Percentiles rank a stretch among this genome's conserved stretches.
These are phyloP conservation scores for Gaultheria prostrata DNA, from an alignment of 148 eudicot species.

Conservation along the genomic window DNA sequence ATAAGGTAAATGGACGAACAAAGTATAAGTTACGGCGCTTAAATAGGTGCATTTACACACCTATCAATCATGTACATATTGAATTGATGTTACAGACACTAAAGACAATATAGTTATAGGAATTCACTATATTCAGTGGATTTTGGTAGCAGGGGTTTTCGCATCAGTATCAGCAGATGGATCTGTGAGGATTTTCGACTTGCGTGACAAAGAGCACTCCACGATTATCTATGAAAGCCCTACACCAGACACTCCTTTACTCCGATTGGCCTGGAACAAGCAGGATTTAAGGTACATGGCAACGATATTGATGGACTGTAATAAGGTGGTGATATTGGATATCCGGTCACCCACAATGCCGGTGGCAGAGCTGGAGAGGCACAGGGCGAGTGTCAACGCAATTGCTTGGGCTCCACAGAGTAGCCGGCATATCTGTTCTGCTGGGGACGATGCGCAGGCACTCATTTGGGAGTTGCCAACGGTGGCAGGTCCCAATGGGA, in stretches of 20 bases:
- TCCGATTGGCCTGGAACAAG: constrained; percentile 93
- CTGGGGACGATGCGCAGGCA: constrained; percentile 82
- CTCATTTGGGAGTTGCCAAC: constrained; percentile 86
- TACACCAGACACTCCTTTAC: constrained; percentile 77
- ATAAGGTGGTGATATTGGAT: constrained; percentile 80
- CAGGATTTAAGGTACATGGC: constrained; percentile 95
- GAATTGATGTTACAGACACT: neutral
- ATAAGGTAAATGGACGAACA: too few species aligned
- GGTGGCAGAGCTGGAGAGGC: constrained; percentile 94
- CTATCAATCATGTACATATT: too few species aligned
- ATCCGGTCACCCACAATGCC: constrained; percentile 84
- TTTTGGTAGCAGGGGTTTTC: constrained; percentile 49
- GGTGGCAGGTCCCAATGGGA: constrained; percentile 59
- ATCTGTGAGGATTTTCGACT: constrained; percentile 82
- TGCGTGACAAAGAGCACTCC: constrained; percentile 93
- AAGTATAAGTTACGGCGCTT: too few species aligned
- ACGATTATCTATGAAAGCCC: constrained; percentile 95
- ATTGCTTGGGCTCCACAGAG: constrained; percentile 95
- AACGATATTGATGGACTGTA: constrained; percentile 82
- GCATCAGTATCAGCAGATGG: constrained; percentile 96
- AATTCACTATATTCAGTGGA: neutral
- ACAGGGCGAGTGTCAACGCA: constrained; percentile 73
- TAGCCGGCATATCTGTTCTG: constrained; percentile 72
- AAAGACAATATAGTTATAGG: neutral
- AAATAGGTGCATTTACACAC: too few species aligned